Conservation (phyloP, 148 eudicot genomes). For the Cornus suecica region DNA sequence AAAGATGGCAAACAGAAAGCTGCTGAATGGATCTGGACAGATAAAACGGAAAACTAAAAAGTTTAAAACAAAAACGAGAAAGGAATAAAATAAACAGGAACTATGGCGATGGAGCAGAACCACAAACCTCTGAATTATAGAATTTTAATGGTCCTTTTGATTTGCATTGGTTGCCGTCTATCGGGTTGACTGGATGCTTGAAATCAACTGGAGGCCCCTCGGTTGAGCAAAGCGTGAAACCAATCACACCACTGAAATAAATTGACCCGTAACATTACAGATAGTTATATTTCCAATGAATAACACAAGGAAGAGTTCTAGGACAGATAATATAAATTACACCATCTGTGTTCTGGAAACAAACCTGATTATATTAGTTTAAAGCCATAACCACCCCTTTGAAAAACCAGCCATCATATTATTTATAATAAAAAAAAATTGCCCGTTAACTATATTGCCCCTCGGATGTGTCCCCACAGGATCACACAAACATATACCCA, state of each 20-base stretch:
- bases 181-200: slow-evolving; percentile 80
- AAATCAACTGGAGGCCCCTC: slow-evolving; percentile 90
- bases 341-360: background rate
- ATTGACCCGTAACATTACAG: background rate
- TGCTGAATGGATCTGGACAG: slow-evolving; percentile 76
- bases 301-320: background rate
- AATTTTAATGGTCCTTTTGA: slow-evolving; percentile 68
- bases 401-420: background rate
- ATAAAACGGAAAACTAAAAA: background rate
- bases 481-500: background rate
- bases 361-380: background rate
- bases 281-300: too few relatives aligned
- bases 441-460: too few relatives aligned
- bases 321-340: background rate
- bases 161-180: slow-evolving; percentile 50
- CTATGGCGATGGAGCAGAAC: background rate
- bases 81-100: background rate
- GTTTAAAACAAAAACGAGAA: slow-evolving; percentile 1
- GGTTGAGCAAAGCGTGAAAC: slow-evolving; percentile 96
- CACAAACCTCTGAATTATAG: slow-evolving; percentile 90
- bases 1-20: slow-evolving; percentile 96
- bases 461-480: too few relatives aligned
- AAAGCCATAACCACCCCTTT: background rate
- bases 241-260: slow-evolving; percentile 84
- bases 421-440: too few relatives aligned